Base-by-base conservation (phyloP, 2,329 filamentous ascomycete species). In the Emergomyces orientalis region DNA sequence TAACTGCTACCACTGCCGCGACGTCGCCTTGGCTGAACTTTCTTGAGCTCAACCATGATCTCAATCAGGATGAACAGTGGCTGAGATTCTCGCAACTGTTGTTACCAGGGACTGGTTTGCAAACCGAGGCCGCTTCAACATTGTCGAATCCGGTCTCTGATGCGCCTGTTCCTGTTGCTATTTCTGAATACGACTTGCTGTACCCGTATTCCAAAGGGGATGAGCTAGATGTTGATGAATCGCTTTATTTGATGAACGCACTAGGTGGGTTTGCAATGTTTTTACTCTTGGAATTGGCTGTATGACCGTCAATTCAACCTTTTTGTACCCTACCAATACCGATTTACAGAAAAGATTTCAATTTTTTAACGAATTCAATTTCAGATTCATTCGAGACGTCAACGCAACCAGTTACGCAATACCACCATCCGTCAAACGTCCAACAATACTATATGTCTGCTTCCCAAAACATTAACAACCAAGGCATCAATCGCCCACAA, bases 11-110 rank as follows among this genome's bases (percentile, higher is more conserved):
- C 14, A 56, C 45, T 54, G 49, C n/a, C 8, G 25, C 43, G n/a
- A 37, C 43, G 11, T 55, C 47, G 3, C 43, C 60, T 32, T 62
- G 60, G 60, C 11, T 57, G 41, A 25, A 62, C 17, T 58, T 41
- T 45, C 25, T 62, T 62, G 60, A 62, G 37, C 22, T 62, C 11
- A 37, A 34, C 34, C 43, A 34, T 47, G 19, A 56, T 57, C n/a
- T 17, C 51, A 34, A 27, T 51, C n/a, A 32, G 25, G 25, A 47
- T 52, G 55, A 19, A 34, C 55, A 25, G 32, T 25, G 34, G n/a
- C 37, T 41, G 13, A 41, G 34, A 6, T 39, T 34, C 22, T 30
- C 55, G n/a, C n/a, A 25, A 17, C n/a, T 62, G 2, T 19, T 62
- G 19, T 14, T 34, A 57, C 8, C 43, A 14, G 25, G 30, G 14